Evolutionary conservation across 768 basidiomycete species (phyloP), one percentile per base, ranked within the genome.

Genomic region (Hemileccinum rubropunctum): DNA sequence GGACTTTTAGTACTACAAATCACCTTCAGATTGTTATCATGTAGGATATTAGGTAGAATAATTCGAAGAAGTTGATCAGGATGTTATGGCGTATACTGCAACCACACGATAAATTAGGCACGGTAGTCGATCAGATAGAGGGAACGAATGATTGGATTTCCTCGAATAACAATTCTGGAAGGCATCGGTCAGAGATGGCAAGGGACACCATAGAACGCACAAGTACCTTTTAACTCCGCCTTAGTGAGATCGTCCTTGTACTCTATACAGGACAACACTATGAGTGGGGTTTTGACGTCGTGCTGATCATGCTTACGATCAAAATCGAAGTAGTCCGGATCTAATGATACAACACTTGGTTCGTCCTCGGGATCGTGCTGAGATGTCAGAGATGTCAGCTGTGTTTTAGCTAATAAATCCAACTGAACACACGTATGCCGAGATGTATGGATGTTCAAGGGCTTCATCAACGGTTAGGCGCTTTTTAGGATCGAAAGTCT

Each of bases 341-440:
- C 85, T 39, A 97, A 78, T 10, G 89, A 84, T 36, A 81, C 76
- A n/a, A 87, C 85, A 26, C 74, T 73, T 2, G 95, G 94, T 62
- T 97, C 94, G 63, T 97, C 94, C 47, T 90, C 86, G 2, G 92
- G 84, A 63, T 93, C 91, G 58, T 92, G 89, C 83, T 87, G 23
- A 52, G 48, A 52, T 20, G 42, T 51, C 23, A 30, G 20, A 37
- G 11, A n/a, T 47, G 18, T 53, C 45, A 59, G 41, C 30, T 3
- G 23, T 17, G 8, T 32, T 18, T 37, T 17, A 18, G 41, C 15
- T 7, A n/a, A 50, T 11, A 35, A 32, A 20, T 15, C 12, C 43
- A 28, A 37, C 15, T 38, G 23, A 20, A 72, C 80, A 50, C 52
- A 84, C 86, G 63, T 91, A 91, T 48, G 89, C 83, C 34, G 82